Evolutionary conservation across 1,284 basidiomycete species (phyloP).

Genomic region (Xerocomus minutiporus): DNA sequence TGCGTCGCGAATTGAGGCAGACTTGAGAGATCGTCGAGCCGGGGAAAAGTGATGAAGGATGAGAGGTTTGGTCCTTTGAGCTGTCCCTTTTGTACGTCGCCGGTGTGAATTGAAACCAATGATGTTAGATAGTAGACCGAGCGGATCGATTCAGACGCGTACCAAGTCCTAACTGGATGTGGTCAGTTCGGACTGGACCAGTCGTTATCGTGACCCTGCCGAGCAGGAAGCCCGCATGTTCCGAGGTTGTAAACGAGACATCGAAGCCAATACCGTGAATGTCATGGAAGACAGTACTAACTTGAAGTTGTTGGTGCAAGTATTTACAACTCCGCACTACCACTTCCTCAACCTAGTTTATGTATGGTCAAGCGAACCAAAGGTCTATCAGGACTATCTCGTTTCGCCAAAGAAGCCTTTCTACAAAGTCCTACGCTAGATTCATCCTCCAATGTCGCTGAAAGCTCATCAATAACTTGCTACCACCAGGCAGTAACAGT

Average conservation of each 20-base stretch:
- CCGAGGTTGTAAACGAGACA: too few relatives aligned
- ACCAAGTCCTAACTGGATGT: background rate
- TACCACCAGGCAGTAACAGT: background rate
- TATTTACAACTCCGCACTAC: slow-evolving; percentile 14
- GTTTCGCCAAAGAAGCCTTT: slow-evolving; percentile 45
- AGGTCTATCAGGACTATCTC: slow-evolving; percentile 48
- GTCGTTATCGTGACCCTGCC: background rate
- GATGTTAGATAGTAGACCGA: slow-evolving; percentile 7
- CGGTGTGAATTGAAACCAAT: slow-evolving; percentile 13
- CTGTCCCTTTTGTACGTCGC: slow-evolving; percentile 14
- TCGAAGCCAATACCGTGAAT: background rate
- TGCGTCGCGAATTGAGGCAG: slow-evolving; percentile 5
- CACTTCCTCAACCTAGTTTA: background rate
- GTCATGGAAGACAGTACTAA: background rate
- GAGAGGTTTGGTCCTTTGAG: background rate
- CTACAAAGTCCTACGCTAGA: slow-evolving; percentile 17
- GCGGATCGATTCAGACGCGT: background rate
- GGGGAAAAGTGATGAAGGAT: background rate
- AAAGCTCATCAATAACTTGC: background rate
- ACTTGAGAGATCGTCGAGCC: slow-evolving; percentile 17
- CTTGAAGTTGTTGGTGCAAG: too few relatives aligned
- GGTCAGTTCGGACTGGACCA: background rate
- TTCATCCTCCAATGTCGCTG: slow-evolving; percentile 4
- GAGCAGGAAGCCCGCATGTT: background rate
- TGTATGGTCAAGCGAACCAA: slow-evolving; percentile 38